Evolutionary conservation across 2,329 filamentous ascomycete species (phyloP), one percentile per base, ranked within the genome.

Genomic region (Thielaviopsis populi): DNA sequence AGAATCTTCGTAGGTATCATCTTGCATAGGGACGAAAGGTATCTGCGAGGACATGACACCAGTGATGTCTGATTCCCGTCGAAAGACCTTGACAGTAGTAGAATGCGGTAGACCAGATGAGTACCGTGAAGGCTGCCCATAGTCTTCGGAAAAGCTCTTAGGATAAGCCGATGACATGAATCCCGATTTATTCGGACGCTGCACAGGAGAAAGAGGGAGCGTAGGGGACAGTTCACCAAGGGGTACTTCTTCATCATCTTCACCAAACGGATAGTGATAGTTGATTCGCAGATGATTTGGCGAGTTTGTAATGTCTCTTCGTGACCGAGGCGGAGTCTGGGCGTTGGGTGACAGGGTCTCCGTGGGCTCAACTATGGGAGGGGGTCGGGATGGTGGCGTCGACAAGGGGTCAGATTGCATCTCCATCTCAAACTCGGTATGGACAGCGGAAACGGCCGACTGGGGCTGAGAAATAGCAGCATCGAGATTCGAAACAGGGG

Each of bases 361-460:
- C 4, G 46, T 42, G 41, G 42, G 42, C 59, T 65, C 59, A 6
- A 62, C 37, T 27, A 54, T 59, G 11, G 61, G 58, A 22, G 60
- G 53, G 19, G 61, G 56, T 11, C 41, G 37, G 7, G 60, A 24
- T 30, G 62, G 48, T 13, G 43, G 56, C 5, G 61, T 62, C 7
- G 64, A 61, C 17, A 58, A 22, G 7, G 58, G 5, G 24, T 65
- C 46, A 4, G 59, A 4, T 37, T 59, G 65, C n/a, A 46, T 15
- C 17, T 66, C 87, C n/a, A 78, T 79, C 68, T 91, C 88, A 68
- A 90, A 88, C 69, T 88, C 84, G 0, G 86, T 89, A 7, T 79
- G 79, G 50, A 84, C 85, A 54, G 83, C 85, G 5, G 86, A 87
- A 15, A 83, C 70, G 2, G 84, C 81, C 17, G 85, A 86, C 40